Base-by-base conservation (phyloP, 257 asterid genomes). In the Capsicum pubescens region DNA sequence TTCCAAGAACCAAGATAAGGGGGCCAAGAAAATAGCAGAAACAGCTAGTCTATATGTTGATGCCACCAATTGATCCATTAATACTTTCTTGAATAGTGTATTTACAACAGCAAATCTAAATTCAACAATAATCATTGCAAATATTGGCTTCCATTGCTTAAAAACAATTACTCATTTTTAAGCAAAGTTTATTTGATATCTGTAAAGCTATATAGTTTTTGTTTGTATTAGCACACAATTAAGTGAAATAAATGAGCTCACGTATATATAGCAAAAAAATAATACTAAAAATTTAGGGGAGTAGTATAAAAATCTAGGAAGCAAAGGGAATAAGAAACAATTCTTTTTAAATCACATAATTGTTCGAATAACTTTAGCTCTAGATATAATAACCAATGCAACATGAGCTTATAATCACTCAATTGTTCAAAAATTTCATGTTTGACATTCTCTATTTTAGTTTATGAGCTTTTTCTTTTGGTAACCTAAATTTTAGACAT, bases 101-200 rank as follows among this genome's bases (percentile, higher is more conserved):
- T 76, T 76, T n/a, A 76, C 61, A 76, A 17, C 44, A 76, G 81
- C 81, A 52, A 76, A 46, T 48, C n/a, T 44, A 48, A 76, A 76
- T 52, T 76, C 59, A 50, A 76, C 81, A 46, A 52, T 55, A 10
- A 76, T n/a, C 81, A 76, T 76, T n/a, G 57, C 81, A 50, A 55
- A 7, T 10, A 76, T 8, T 48, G 81, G 59, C 61, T 50, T 76
- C 81, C 61, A 76, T 76, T 50, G 50, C 35, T 50, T 11, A n/a
- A 48, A 48, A n/a, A n/a, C 81, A 76, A 54, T 54, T 54, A 32
- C 60, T 76, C 81, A 76, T 76, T 55, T 61, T n/a, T 8, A 76
- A 9, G 61, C 17, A 54, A 9, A 76, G 19, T 32, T n/a, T 74
- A 32, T 63, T 63, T 21, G 70, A 26, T 21, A 74, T 54, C 17